phyloP scores from a whole-genome alignment of 108 stramenopile genomes.

The Fragilaria crotonensis region DNA sequence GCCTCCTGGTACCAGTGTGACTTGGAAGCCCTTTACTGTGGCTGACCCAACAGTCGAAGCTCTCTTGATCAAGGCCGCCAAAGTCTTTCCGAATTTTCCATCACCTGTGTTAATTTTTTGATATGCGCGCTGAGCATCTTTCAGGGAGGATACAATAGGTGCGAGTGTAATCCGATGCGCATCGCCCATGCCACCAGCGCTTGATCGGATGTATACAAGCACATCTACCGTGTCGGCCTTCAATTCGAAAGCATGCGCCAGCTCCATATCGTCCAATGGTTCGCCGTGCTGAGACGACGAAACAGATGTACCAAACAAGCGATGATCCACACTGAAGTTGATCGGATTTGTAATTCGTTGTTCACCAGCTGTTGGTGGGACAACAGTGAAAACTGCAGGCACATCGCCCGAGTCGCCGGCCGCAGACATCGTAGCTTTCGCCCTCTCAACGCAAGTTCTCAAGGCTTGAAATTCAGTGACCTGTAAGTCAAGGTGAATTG shows the following conservation, averaged over 20 bases:
- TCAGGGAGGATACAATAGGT: constrained; percentile 33
- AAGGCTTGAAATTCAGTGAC: constrained; percentile 35
- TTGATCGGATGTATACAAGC: constrained; percentile 40
- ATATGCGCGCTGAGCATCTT: background rate
- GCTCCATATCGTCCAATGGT: constrained; percentile 6
- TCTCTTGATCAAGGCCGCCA: constrained; percentile 15
- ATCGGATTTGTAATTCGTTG: constrained; percentile 46
- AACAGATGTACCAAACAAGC: constrained; percentile 22
- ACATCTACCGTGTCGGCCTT: constrained; percentile 41
- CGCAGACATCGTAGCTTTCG: background rate
- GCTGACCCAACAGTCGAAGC: constrained; percentile 29
- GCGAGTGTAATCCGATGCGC: constrained; percentile 25
- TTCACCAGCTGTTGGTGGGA: constrained; percentile 35
- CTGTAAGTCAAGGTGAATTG: background rate
- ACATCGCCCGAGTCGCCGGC: background rate
- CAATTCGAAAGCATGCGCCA: constrained; percentile 31
- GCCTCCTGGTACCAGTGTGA: constrained; percentile 55
- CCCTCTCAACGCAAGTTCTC: constrained; percentile 16
- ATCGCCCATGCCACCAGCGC: constrained; percentile 43
- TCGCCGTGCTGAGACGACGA: background rate
- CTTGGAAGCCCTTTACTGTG: constrained; percentile 30
- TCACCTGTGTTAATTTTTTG: constrained; percentile 2
- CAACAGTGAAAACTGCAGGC: constrained; percentile 19
- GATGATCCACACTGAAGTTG: constrained; percentile 19
- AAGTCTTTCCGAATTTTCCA: background rate